These are phyloP conservation scores for Candida mesenterica DNA, from an alignment of 1,139 yeast genomes.

Conservation along the genomic window DNA sequence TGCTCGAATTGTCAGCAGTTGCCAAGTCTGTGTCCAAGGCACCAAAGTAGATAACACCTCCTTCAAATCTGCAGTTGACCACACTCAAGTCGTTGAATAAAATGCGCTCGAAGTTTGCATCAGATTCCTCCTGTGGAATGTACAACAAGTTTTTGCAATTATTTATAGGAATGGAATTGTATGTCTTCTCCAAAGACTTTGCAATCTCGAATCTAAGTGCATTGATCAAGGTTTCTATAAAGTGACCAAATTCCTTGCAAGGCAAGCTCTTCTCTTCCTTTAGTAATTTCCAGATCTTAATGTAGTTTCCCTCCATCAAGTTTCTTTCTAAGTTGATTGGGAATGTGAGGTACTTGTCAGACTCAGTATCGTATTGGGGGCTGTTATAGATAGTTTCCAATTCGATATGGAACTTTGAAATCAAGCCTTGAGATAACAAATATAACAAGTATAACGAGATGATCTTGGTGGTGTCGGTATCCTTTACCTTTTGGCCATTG, in stretches of 20 bases:
- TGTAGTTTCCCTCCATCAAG: conserved; percentile 96
- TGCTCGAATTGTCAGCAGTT: conserved; percentile 25
- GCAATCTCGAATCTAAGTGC: conserved; percentile 88
- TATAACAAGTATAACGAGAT: conserved; percentile 74
- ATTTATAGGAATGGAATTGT: conserved; percentile 70
- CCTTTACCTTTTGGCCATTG: conserved; percentile 49
- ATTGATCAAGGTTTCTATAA: conserved; percentile 61
- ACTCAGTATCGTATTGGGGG: conserved; percentile 41
- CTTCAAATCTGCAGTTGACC: conserved; percentile 61
- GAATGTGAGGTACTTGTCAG: conserved; percentile 63
- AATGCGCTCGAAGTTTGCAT: conserved; percentile 54
- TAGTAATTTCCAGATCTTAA: conserved; percentile 83
- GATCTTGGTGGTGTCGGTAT: conserved; percentile 63
- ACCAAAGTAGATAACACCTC: conserved; percentile 60
- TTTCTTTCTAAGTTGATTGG: conserved; percentile 90
- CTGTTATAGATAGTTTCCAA: conserved; percentile 67
- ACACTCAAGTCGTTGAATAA: conserved; percentile 50
- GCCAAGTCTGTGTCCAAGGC: conserved; percentile 33
- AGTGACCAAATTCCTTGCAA: conserved; percentile 58
- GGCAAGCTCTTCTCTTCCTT: conserved; percentile 52
- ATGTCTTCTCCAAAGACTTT: conserved; percentile 79
- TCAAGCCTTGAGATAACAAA: conserved; percentile 76
- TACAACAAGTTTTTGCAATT: conserved; percentile 83
- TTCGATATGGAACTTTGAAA: conserved; percentile 87
- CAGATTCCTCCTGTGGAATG: conserved; percentile 62